phyloP scores from a whole-genome alignment of 1,284 basidiomycete genomes.

The Jaminaea rosea region DNA sequence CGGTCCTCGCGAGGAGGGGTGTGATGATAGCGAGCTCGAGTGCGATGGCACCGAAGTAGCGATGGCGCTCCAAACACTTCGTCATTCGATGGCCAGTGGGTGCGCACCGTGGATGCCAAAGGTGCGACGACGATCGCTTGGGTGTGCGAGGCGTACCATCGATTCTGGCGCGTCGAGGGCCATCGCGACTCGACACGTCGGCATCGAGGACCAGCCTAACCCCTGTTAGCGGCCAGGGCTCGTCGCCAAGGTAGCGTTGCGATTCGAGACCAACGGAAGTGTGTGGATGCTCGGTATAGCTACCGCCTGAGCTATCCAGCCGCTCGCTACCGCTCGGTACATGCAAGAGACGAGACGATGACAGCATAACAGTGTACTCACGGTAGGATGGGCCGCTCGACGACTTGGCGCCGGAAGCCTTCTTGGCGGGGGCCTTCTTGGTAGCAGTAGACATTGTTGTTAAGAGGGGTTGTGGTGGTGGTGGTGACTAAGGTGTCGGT shows the following conservation, averaged over 20 bases:
- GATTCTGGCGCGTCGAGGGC: neutral
- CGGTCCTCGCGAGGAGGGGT: no score
- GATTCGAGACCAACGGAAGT: neutral
- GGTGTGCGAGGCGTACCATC: neutral
- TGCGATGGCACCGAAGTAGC: no score
- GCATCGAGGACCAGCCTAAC: neutral
- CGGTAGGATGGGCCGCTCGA: neutral
- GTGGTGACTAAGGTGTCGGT: neutral
- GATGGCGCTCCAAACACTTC: no score
- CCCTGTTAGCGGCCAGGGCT: neutral
- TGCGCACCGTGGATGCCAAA: neutral
- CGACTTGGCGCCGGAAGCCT: constrained; percentile 7
- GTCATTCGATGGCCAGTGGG: neutral
- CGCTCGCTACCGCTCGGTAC: neutral
- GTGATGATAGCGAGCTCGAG: neutral
- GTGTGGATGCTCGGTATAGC: neutral
- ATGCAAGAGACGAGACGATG: neutral
- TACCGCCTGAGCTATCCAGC: neutral
- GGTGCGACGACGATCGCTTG: neutral
- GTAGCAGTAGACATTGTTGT: constrained; percentile 40
- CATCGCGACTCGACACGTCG: neutral
- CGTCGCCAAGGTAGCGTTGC: neutral
- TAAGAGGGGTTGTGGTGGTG: neutral
- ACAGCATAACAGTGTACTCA: neutral
- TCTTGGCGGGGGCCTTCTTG: constrained; percentile 27